Evolutionary conservation across 1,284 basidiomycete genomes (phyloP).

Genomic region (Apiotrichum gracile): DNA sequence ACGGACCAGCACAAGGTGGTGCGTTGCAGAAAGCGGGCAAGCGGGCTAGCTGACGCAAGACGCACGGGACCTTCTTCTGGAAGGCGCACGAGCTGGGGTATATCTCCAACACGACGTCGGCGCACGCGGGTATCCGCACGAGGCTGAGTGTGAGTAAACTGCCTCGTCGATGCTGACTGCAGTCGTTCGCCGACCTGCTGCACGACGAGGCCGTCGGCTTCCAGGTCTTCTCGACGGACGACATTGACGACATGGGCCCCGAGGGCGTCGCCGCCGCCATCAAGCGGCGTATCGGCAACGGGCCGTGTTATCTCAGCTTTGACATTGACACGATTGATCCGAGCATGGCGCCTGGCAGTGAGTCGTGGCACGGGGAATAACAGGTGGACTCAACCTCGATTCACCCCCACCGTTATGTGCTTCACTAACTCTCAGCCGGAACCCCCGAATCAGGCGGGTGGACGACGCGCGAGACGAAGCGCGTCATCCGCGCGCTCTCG

Average conservation of each 20-base stretch:
- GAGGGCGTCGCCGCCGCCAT: conserved; percentile 44
- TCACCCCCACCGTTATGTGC: too few relatives aligned
- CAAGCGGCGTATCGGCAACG: conserved; percentile 36
- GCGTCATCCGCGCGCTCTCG: conserved; percentile 43
- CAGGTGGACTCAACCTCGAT: too few relatives aligned
- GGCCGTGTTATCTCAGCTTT: conserved; percentile 36
- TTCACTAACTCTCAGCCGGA: conserved; percentile 22
- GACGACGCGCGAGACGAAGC: conserved; percentile 47
- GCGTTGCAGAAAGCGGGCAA: background rate
- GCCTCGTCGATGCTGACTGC: background rate
- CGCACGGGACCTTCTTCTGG: conserved; percentile 47
- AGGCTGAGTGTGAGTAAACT: conserved; percentile 26
- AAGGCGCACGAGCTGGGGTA: conserved; percentile 47
- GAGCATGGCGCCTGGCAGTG: conserved; percentile 38
- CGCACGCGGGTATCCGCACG: conserved; percentile 45
- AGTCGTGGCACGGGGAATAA: conserved; percentile 5
- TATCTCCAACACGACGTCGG: conserved; percentile 56
- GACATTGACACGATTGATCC: conserved; percentile 46
- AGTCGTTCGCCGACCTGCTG: conserved; percentile 20
- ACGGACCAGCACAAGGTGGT: conserved; percentile 19
- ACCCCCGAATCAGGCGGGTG: conserved; percentile 48
- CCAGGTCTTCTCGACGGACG: conserved; percentile 44
- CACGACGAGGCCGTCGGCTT: conserved; percentile 48
- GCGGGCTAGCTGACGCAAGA: conserved; percentile 22
- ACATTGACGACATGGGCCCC: conserved; percentile 48